Evolutionary conservation across 805 yeast genomes (phyloP).

Genomic region (Schwanniomyces yamadae): DNA sequence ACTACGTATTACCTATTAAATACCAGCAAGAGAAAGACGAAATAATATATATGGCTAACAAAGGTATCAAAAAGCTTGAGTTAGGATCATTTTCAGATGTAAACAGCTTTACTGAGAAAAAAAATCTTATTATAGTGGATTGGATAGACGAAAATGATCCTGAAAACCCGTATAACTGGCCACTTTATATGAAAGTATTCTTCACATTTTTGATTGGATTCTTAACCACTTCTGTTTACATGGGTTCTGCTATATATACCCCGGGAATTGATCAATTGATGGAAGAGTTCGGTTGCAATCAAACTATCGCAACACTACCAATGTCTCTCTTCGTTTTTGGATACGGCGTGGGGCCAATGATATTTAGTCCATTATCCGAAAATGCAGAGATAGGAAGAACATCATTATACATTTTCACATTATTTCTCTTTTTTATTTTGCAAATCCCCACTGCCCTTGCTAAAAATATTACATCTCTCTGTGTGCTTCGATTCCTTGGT

Average conservation of each 20-base stretch:
- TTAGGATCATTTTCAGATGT: not conserved
- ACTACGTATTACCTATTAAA: conserved; percentile 23
- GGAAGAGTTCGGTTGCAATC: conserved; percentile 41
- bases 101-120: not conserved
- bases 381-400: conserved; percentile 50
- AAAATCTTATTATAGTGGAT: conserved; percentile 2
- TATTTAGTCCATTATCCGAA: conserved; percentile 56
- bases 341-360: conserved; percentile 57
- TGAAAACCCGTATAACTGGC: conserved; percentile 55
- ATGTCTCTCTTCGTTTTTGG: conserved; percentile 53
- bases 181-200: conserved; percentile 31
- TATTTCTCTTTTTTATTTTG: conserved; percentile 44
- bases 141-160: conserved; percentile 44
- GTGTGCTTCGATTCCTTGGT: conserved; percentile 47
- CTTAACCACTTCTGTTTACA: conserved; percentile 47
- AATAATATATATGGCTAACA: not conserved
- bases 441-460: conserved; percentile 54
- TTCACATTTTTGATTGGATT: conserved; percentile 37
- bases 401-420: conserved; percentile 42
- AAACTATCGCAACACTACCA: conserved; percentile 45
- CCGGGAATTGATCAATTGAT: conserved; percentile 45
- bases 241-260: conserved; percentile 51
- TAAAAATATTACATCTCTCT: conserved; percentile 45
- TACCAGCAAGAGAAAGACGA: conserved; percentile 9
- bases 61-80: not conserved